Evolutionary conservation across 768 basidiomycete species (phyloP), one percentile per base, ranked within the genome.

Genomic region (Tricholoma terreum): DNA sequence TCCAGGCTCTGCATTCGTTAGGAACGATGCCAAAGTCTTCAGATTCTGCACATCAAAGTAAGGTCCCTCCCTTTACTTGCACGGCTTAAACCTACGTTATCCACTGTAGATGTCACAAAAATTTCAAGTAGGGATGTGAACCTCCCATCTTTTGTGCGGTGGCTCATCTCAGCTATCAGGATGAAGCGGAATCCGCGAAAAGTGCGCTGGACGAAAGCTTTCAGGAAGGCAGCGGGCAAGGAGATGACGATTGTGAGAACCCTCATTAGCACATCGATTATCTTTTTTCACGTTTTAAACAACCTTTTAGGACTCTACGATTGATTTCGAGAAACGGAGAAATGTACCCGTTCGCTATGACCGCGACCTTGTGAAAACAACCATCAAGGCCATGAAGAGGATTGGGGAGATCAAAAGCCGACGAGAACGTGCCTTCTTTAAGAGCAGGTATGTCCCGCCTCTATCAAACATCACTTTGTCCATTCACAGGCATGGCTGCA

Each of bases 181-280:
- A 98, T 98, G 97, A 98, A 98, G 79, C 90, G 97, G 36, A 99
- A 98, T 76, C 97, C 97, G 45, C 87, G 97, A 59, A 99, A 99
- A 75, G 95, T 99, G 35, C 81, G 92, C 65, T 99, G 97, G 97
- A 99, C 97, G 45, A 99, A 99, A 74, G 97, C 97, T 19, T 99
- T 99, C 82, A 84, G 97, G 62, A 96, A 94, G 74, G 94, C 97
- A 17, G 92, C 95, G 51, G 97, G 97, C 52, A 99, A 98, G 77
- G 97, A 99, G 77, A 99, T 99, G 97, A 95, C 92, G 4, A 90
- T 99, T 67, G 95, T 95, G 68, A 70, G 90, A 75, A 12, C n/a
- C 54, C 55, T 27, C 31, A 49, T 48, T 14, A 1, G n/a, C 2
- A 14, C n/a, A n/a, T 31, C 36, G 36, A 40, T 54, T 46, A n/a